Conservation (phyloP, 495 filamentous ascomycete species). For the Podospora sp. region DNA sequence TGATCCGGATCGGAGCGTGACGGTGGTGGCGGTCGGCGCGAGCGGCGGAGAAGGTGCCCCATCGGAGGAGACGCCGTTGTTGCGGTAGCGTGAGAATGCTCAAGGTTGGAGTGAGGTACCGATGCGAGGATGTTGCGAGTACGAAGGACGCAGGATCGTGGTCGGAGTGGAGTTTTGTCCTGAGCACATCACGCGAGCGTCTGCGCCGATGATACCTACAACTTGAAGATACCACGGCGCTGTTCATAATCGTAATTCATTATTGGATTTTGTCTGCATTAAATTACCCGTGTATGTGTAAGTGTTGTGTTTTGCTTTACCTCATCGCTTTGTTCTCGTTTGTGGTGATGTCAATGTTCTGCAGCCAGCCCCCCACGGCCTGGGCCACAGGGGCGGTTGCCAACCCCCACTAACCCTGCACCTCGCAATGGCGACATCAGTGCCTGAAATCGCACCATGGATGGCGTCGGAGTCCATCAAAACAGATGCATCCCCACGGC, state of each 20-base stretch:
- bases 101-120: no score
- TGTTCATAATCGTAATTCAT: slow-evolving; percentile 2
- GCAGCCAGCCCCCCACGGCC: neutral
- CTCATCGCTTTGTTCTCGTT: neutral
- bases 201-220: neutral
- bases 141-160: neutral
- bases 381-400: neutral
- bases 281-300: neutral
- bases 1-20: slow-evolving; percentile 34
- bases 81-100: slow-evolving; percentile 25
- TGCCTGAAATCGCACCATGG: slow-evolving; percentile 20
- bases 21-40: slow-evolving; percentile 35
- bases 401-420: slow-evolving; percentile 6
- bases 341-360: neutral
- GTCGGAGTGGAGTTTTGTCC: neutral
- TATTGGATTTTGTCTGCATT: neutral
- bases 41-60: slow-evolving; percentile 18
- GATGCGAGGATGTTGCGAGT: no score
- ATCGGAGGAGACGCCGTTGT: slow-evolving; percentile 37
- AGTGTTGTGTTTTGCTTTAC: neutral
- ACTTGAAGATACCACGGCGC: neutral
- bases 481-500: slow-evolving; percentile 3
- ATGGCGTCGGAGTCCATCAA: neutral
- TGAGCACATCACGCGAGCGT: neutral
- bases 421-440: slow-evolving; percentile 25